Evolutionary conservation across 192 early-diverging fungal species (phyloP), one percentile per base, ranked within the genome.

Genomic region (Radiomyces spectabilis): DNA sequence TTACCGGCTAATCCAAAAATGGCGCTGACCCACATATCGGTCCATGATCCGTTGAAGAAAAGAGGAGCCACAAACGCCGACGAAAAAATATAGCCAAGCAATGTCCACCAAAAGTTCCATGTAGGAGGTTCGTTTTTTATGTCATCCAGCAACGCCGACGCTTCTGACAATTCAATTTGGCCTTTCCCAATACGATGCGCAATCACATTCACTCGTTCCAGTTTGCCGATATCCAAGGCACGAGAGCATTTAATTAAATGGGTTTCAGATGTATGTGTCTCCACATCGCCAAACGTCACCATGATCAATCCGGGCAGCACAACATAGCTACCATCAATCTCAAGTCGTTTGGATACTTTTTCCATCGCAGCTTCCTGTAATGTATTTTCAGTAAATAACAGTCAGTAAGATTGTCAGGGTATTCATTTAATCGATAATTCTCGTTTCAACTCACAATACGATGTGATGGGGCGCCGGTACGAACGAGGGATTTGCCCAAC

Each of bases 221-320:
- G 61, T 31, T 85, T 81, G 55, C 72, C 61, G 66, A 89, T 84
- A 51, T 89, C 85, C 63, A 84, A 79, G 27, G 84, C 81, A 5
- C 74, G 60, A 2, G 73, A 57, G 26, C 71, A 72, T 16, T 78
- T 72, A 33, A 89, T 72, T 15, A 86, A 71, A 27, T 85, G 83
- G 1, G 86, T 89, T 51, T 89, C 86, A 19, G 82, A 84, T 2
- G 86, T 81, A 27, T 86, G 77, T 5, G 86, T 89, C 41, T 85
- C 86, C 7, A 77, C 69, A 66, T 88, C 83, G 47, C 85, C 80
- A 66, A 88, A 88, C 7, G 77, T 79, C 31, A 86, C 77, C 52
- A 86, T 77, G 58, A 89, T 83, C 40, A 89, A 58, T 1, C 83
- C 82, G 1, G 86, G 86, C 33, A 89, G 59, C n/a, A 76, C 74